Evolutionary conservation across 2,329 filamentous ascomycete genomes (phyloP).

Genomic region (Rhynchosporium graminicola): DNA sequence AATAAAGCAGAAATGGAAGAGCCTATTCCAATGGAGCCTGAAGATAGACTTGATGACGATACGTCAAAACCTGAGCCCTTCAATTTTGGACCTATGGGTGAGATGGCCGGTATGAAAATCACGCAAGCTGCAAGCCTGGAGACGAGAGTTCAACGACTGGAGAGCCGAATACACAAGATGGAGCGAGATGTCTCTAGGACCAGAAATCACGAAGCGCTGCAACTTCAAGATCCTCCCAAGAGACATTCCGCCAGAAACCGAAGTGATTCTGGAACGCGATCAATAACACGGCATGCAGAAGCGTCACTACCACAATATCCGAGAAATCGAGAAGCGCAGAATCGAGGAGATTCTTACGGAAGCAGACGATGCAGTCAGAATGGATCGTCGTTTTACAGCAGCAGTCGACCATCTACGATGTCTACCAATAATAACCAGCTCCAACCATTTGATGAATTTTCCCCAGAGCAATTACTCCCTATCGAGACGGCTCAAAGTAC

Average conservation of each 20-base stretch:
- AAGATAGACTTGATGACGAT: conserved; percentile 25
- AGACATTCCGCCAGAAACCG: conserved; percentile 23
- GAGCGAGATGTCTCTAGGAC: conserved; percentile 43
- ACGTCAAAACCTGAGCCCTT: conserved; percentile 50
- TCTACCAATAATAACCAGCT: conserved; percentile 34
- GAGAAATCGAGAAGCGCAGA: conserved; percentile 25
- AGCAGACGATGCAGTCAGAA: conserved; percentile 23
- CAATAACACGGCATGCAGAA: conserved; percentile 35
- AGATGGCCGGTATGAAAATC: conserved; percentile 57
- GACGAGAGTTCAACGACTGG: conserved; percentile 53
- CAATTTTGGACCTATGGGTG: conserved; percentile 52
- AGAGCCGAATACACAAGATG: conserved; percentile 53
- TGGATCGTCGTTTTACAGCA: conserved; percentile 31
- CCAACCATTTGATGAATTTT: conserved; percentile 30
- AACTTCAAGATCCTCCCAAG: conserved; percentile 35
- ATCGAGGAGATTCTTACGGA: conserved; percentile 20
- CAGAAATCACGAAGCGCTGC: conserved; percentile 23
- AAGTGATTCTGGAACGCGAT: conserved; percentile 27
- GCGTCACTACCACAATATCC: conserved; percentile 31
- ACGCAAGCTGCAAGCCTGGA: conserved; percentile 57
- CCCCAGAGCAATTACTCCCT: conserved; percentile 14
- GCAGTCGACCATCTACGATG: conserved; percentile 35
- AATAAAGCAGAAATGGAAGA: conserved; percentile 44
- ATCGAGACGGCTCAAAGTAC: conserved; percentile 16
- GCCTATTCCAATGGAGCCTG: conserved; percentile 37